Base-by-base conservation (phyloP, 1,139 yeast species). In the Yamadazyma aaseri region DNA sequence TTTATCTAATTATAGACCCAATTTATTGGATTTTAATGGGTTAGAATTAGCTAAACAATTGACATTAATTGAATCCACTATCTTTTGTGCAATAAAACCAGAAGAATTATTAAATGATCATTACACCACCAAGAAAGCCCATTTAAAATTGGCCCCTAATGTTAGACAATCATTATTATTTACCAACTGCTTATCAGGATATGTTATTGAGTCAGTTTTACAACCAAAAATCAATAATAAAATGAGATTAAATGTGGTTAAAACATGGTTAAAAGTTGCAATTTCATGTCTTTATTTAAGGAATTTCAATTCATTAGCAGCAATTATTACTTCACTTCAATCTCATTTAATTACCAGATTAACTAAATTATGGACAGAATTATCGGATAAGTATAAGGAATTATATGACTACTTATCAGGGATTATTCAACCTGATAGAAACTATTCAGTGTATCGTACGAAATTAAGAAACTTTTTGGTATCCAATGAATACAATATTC, bases 261-360 rank as follows among this genome's bases (percentile, higher is more conserved):
- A 83, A 54, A 77, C 80, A 14, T 90, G 97, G 97, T 66, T 90
- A 43, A 86, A 85, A 51, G 73, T 87, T 28, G 92, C 95, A 0
- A 74, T 85, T 38, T 83, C 90, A n/a, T 81, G 95, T 50, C 68
- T 82, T 35, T 84, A 85, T 48, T 66, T 87, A 50, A 70, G 94
- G 40, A 89, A 89, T 55, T 86, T 82, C 64, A 90, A 90, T 56
- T 81, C 95, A 0, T 65, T 87, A 38, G 92, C 96, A n/a, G 86
- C 96, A 0, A 85, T 90, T 34, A 76, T 89, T 55, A 83, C 94
- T 0, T 77, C 95, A 0, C 69, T 90, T 44, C 96, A 89, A 58
- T 81, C 87, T 28, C 92, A 86, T 49, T 73, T 86, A 31, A 71
- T 90, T 33, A 77, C 89, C 3, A 71, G 97, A 49, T 63, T 90